A percentile compares a stretch with the other conserved stretches of the same genome.
Evolutionary conservation across 768 basidiomycete species (phyloP).

Genomic region (Lactarius tabidus): DNA sequence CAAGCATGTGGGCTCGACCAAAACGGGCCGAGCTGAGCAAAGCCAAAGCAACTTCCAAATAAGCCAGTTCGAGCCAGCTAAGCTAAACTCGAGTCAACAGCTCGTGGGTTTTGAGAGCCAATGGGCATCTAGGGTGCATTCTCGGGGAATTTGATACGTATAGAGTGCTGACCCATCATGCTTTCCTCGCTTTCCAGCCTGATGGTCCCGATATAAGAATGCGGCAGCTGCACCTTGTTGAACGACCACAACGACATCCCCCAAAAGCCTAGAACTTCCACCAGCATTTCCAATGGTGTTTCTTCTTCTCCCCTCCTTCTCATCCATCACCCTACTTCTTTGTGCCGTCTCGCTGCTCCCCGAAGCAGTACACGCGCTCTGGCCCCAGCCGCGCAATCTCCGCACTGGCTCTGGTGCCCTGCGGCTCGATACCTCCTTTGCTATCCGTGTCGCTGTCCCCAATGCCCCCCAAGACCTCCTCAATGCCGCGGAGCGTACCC

Average conservation of each 20-base stretch:
- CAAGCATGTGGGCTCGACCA: no score
- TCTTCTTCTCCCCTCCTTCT: neutral
- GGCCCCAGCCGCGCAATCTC: constrained; percentile 36
- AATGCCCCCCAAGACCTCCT: constrained; percentile 52
- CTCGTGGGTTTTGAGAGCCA: no score
- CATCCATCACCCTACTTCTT: neutral
- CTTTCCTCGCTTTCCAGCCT: no score
- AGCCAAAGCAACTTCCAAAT: no score
- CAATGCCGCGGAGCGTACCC: constrained; percentile 50
- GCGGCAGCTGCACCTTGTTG: no score
- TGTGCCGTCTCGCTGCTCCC: constrained; percentile 26
- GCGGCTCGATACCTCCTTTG: constrained; percentile 46
- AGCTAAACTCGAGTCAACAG: no score
- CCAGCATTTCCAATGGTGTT: neutral
- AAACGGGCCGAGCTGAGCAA: no score
- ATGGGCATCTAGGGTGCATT: no score
- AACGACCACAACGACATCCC: neutral
- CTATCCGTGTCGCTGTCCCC: constrained; percentile 43
- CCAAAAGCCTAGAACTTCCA: neutral
- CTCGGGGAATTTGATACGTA: no score
- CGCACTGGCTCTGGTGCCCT: constrained; percentile 32
- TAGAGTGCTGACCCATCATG: no score
- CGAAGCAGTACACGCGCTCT: constrained; percentile 30
- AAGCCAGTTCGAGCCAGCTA: no score
- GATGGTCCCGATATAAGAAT: no score